These are phyloP conservation scores for Hypoxylon fuscum DNA, from an alignment of 495 filamentous ascomycete genomes.

Conservation along the genomic window DNA sequence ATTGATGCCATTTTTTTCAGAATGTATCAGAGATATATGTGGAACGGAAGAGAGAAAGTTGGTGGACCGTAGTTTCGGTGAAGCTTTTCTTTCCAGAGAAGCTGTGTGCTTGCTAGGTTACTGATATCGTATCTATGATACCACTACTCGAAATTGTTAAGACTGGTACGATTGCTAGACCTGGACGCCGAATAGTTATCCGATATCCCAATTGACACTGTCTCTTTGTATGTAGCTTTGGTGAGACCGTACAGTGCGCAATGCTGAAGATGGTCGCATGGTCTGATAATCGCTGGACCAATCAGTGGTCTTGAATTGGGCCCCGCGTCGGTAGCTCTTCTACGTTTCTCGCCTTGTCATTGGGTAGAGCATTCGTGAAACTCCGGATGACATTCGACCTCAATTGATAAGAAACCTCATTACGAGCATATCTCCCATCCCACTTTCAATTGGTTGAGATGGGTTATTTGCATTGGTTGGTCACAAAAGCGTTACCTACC, in stretches of 20 bases:
- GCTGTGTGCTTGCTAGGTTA: conserved; percentile 1
- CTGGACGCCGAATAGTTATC: conserved; percentile 35
- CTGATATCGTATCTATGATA: conserved; percentile 33
- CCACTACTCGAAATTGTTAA: conserved; percentile 32
- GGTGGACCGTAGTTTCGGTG: conserved; percentile 14
- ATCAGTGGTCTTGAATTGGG: conserved; percentile 14
- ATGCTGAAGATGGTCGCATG: neutral
- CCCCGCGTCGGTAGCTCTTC: conserved; percentile 24
- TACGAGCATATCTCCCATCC: conserved; percentile 18
- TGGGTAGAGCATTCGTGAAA: conserved; percentile 12
- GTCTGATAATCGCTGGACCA: conserved; percentile 18
- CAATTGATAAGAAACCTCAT: conserved; percentile 35
- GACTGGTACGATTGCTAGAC: conserved; percentile 36
- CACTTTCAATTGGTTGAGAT: neutral
- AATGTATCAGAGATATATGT: neutral
- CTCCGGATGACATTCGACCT: conserved; percentile 21
- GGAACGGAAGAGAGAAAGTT: neutral
- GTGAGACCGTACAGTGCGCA: conserved; percentile 11
- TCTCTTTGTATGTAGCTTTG: neutral
- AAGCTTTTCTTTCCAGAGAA: conserved; percentile 14
- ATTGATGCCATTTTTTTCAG: conserved; percentile 59
- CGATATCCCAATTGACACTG: conserved; percentile 25
- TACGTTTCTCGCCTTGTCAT: neutral
- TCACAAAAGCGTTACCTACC: conserved; percentile 7
- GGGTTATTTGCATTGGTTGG: neutral